Base-by-base conservation (phyloP, 2,329 filamentous ascomycete species). In the Colletotrichum eremochloae region DNA sequence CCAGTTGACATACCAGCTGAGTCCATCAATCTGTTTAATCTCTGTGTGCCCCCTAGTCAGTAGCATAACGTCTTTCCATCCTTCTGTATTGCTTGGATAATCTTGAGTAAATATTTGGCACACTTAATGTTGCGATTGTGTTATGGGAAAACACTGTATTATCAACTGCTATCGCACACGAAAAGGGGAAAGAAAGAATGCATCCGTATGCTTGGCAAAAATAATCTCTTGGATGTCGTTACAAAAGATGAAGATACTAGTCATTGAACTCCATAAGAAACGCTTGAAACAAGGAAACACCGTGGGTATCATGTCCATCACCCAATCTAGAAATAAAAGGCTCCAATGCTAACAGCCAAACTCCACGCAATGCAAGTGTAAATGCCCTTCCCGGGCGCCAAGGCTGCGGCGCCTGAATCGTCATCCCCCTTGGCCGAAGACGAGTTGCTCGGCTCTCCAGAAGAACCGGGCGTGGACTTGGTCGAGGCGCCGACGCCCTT, bases 331-430 rank as follows among this genome's bases (percentile, higher is more conserved):
- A 61, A 61, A 48, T 56, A 61, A 29, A 69, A 48, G 20, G 60
- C 53, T 38, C 69, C 69, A 7, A 69, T 50, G 62, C 58, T 61
- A 42, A 69, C 56, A 56, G 46, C 66, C 55, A 72, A 72, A 72
- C 69, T 72, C 66, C 66, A 72, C 29, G 69, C 55, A 69, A 72
- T 72, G 69, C 69, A 72, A 60, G 52, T 67, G 31, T 60, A 44
- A 50, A 72, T 40, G 36, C 38, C 38, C 2, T 48, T 60, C 12
- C 55, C 38, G 20, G 40, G 38, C 40, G 44, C 36, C 31, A 72
- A 53, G 18, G 38, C 48, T 4, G n/a, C 38, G 12, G 66, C 69
- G 33, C 66, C 60, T 7, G 62, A 64, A 20, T 56, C 62, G 31
- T 69, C 52, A 9, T 38, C 55, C 14, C 44, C 52, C 5, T 60